These are phyloP conservation scores for Chlamydomonas asymmetrica DNA, from an alignment of 139 green algal species.

Conservation along the genomic window DNA sequence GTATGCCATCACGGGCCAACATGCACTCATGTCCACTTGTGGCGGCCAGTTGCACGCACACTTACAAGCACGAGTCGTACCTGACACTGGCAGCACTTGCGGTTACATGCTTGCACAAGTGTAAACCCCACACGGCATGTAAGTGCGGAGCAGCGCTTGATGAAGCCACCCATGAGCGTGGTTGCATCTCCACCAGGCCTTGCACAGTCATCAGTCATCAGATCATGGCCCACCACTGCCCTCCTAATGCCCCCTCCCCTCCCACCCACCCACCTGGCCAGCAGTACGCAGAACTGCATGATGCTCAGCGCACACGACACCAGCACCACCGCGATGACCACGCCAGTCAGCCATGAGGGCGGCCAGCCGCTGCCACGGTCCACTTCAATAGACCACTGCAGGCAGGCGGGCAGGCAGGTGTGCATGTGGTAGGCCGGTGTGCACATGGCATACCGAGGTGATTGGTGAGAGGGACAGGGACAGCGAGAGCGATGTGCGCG, in stretches of 20 bases:
- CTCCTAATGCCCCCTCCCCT: not conserved
- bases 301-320: not conserved
- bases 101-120: not conserved
- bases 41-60: too few species aligned
- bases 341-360: not conserved
- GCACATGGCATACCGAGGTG: not conserved
- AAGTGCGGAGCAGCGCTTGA: not conserved
- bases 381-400: constrained; percentile 1
- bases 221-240: not conserved
- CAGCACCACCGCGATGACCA: not conserved
- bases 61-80: too few species aligned
- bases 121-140: not conserved
- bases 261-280: constrained; percentile 4
- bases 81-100: not conserved
- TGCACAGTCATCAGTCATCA: not conserved
- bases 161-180: not conserved
- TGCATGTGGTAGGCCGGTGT: too few species aligned
- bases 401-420: not conserved
- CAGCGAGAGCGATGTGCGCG: not conserved
- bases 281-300: not conserved
- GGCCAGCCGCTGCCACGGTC: not conserved
- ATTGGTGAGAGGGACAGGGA: not conserved
- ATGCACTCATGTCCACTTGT: too few species aligned
- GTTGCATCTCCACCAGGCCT: not conserved
- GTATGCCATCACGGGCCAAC: too few species aligned